Evolutionary conservation across 176 grass and related monocot species (phyloP).

Genomic region (Avena atlantica): DNA sequence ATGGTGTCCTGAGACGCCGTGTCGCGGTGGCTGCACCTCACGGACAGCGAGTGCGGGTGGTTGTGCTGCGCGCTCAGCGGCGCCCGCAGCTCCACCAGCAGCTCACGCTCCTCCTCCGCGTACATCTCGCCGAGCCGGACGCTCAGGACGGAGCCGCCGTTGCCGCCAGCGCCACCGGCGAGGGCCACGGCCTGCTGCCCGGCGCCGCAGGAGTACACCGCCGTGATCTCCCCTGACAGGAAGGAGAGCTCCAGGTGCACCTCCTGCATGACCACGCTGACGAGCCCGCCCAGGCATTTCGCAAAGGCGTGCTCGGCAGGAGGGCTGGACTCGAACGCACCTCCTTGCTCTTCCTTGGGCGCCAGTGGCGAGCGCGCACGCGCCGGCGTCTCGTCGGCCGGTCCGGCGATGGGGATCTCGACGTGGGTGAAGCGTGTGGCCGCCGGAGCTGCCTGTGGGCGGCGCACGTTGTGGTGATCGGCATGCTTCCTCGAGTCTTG

Average conservation of each 20-base stretch:
- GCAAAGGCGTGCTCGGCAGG: constrained; percentile 69
- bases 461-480: constrained; percentile 22
- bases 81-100: constrained; percentile 84
- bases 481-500: constrained; percentile 47
- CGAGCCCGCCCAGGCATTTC: constrained; percentile 85
- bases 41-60: constrained; percentile 54
- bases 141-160: neutral
- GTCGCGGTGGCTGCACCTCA: constrained; percentile 69
- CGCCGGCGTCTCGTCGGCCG: neutral
- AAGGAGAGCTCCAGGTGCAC: constrained; percentile 69
- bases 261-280: constrained; percentile 93
- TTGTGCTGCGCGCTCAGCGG: constrained; percentile 38
- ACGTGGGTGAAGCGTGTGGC: constrained; percentile 79
- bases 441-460: constrained; percentile 42
- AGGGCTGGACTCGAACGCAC: neutral
- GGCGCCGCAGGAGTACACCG: constrained; percentile 69
- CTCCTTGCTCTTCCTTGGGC: constrained; percentile 6
- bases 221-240: constrained; percentile 70
- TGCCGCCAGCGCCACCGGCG: constrained; percentile 35
- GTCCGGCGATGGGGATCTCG: constrained; percentile 68
- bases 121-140: constrained; percentile 82
- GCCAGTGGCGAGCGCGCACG: constrained; percentile 31
- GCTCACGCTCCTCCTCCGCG: constrained; percentile 86
- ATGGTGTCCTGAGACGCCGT: constrained; percentile 57
- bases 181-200: constrained; percentile 58